These are phyloP conservation scores for Chrysanthemum lavandulifolium DNA, from an alignment of 129 eudicot species.

Conservation along the genomic window DNA sequence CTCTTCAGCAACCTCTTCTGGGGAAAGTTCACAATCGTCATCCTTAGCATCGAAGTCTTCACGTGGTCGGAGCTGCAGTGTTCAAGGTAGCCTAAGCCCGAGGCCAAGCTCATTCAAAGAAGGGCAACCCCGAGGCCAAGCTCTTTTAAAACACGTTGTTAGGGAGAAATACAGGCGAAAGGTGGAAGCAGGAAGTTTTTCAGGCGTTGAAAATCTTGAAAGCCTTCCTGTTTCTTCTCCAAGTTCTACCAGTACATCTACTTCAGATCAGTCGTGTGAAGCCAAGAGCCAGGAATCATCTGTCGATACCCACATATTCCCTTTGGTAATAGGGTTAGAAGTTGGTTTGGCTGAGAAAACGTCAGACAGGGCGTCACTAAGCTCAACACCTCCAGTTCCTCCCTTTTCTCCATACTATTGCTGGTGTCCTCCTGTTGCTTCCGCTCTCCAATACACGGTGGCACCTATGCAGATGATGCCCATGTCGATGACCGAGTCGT, in stretches of 20 bases:
- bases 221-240: conserved; percentile 28
- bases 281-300: conserved; percentile 31
- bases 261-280: conserved; percentile 25
- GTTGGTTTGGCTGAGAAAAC: conserved; percentile 38
- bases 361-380: conserved; percentile 18
- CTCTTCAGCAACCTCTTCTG: conserved; percentile 9
- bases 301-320: conserved; percentile 18
- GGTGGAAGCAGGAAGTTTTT: conserved; percentile 34
- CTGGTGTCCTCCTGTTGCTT: conserved; percentile 82
- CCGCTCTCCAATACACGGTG: conserved; percentile 46
- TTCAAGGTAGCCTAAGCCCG: conserved; percentile 70
- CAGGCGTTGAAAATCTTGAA: conserved; percentile 29
- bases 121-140: conserved; percentile 39
- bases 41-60: conserved; percentile 40
- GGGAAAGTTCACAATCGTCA: conserved; percentile 32
- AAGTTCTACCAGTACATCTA: conserved; percentile 26
- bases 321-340: conserved; percentile 45
- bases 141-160: conserved; percentile 43
- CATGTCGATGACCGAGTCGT: conserved; percentile 47
- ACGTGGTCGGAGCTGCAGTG: conserved; percentile 37
- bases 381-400: conserved; percentile 32
- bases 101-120: conserved; percentile 67
- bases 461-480: conserved; percentile 43
- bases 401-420: conserved; percentile 76
- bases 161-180: conserved; percentile 50